These are phyloP conservation scores for Blumeriella jaapii DNA, from an alignment of 2,329 filamentous ascomycete genomes.

Conservation along the genomic window DNA sequence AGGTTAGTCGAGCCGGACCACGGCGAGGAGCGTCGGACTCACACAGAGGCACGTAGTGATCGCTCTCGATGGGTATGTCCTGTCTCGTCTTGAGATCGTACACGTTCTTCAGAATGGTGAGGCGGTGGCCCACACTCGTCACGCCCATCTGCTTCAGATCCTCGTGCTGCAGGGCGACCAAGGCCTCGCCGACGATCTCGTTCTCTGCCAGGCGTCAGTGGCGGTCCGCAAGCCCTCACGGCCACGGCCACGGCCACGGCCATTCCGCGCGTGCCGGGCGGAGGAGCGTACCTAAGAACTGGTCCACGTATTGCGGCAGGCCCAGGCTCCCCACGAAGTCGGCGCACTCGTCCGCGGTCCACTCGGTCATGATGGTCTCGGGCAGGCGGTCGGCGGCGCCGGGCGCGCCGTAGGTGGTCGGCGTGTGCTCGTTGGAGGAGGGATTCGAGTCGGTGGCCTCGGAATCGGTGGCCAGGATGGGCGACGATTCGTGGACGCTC, in stretches of 20 bases:
- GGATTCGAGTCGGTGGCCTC: constrained; percentile 62
- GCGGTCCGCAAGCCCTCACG: constrained; percentile 5
- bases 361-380: constrained; percentile 66
- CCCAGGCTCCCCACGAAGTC: constrained; percentile 77
- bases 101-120: constrained; percentile 90
- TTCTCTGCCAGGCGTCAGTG: constrained; percentile 53
- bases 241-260: too few relatives aligned
- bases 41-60: constrained; percentile 91
- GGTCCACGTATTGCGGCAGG: constrained; percentile 69
- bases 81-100: constrained; percentile 95
- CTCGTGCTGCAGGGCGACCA: constrained; percentile 80
- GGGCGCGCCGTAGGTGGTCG: constrained; percentile 63
- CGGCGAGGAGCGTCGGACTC: constrained; percentile 30
- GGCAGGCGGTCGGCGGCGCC: constrained; percentile 54
- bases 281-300: constrained; percentile 60
- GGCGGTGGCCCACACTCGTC: constrained; percentile 79
- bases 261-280: too few relatives aligned
- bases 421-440: constrained; percentile 58
- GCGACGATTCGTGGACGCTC: constrained; percentile 43
- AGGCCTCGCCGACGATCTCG: constrained; percentile 82
- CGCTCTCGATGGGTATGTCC: constrained; percentile 79
- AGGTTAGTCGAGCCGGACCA: constrained; percentile 14
- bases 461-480: constrained; percentile 51
- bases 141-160: constrained; percentile 95
- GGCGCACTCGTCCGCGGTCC: constrained; percentile 78